Evolutionary conservation across 345 rosid genomes (phyloP), one percentile per base, ranked within the genome.

Genomic region (Syzygium aqueum): DNA sequence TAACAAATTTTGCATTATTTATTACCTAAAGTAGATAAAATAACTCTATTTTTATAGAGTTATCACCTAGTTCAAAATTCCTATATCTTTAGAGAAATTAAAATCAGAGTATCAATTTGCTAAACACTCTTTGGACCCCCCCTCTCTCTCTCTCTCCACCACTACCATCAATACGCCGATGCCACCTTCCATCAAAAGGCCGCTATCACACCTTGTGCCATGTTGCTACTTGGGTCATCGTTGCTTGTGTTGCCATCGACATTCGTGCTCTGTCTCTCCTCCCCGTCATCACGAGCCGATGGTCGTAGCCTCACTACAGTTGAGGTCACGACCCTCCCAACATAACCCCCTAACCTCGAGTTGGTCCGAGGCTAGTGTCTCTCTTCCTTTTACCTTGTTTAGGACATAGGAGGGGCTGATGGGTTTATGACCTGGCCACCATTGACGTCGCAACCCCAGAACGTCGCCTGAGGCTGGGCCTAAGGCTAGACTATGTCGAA

Each of bases 51-150:
- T n/a, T n/a, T n/a, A n/a, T n/a, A n/a, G n/a, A n/a, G n/a, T n/a
- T n/a, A n/a, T n/a, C n/a, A n/a, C 30, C 30, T 27, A 59, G 30
- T 0, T 59, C 65, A 59, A 59, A 59, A 59, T 27, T 59, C 65
- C 30, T 27, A 23, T 59, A 1, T 2, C n/a, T 57, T 57, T 10
- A 1, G 14, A 57, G 0, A 57, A 57, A 0, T 23, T 25, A 23
- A 27, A n/a, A 23, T 25, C 63, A 57, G 23, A 59, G 13, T 59
- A 59, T 59, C 67, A 59, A 59, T 59, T 59, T 59, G 67, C 67
- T 30, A 59, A 25, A 8, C 61, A 56, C 61, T 3, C 27, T 56
- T 9, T 56, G 11, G 1, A 56, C 0, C 59, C 46, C 46, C 46
- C 6, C 40, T 37, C 40, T 53, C 57, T 53, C 56, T 56, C 14